These are phyloP conservation scores for Cutaneotrichosporon dermatis DNA, from an alignment of 1,284 basidiomycete species.

Conservation along the genomic window DNA sequence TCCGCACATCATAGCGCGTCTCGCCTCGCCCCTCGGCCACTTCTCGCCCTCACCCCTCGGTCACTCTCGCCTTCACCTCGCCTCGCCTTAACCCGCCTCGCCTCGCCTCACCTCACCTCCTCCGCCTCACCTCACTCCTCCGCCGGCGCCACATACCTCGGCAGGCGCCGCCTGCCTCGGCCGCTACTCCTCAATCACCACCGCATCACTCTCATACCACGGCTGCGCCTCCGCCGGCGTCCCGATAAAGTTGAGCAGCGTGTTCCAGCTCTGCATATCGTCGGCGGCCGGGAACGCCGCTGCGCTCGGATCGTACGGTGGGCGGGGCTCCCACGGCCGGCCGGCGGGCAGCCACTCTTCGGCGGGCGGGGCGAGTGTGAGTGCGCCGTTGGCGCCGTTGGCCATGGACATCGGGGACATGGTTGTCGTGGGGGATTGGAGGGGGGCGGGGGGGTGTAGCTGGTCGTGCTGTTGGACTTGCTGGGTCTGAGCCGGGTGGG, in stretches of 20 bases:
- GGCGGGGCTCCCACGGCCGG: slow-evolving; percentile 13
- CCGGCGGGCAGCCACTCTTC: slow-evolving; percentile 2
- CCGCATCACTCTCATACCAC: slow-evolving; percentile 4
- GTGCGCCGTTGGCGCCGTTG: neutral
- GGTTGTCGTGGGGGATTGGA: no score
- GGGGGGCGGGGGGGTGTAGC: neutral
- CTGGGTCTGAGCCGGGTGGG: neutral
- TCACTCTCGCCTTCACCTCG: no score
- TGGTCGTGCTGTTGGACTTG: neutral
- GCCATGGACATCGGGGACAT: neutral
- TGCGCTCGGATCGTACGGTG: slow-evolving; percentile 19
- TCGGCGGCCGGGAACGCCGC: slow-evolving; percentile 19
- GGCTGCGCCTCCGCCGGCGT: slow-evolving; percentile 9
- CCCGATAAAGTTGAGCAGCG: slow-evolving; percentile 15
- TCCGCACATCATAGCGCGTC: no score
- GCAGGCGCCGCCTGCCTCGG: neutral
- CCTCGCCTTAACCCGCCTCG: no score
- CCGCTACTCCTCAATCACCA: slow-evolving; percentile 4
- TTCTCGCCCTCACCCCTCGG: no score
- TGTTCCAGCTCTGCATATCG: slow-evolving; percentile 15
- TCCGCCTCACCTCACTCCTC: no score
- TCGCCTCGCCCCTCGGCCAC: no score
- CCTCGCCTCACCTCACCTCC: no score
- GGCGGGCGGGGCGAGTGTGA: slow-evolving; percentile 13
- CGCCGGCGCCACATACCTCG: no score